Base-by-base conservation (phyloP, 768 basidiomycete species). In the Rhodosporidiobolus odoratus region DNA sequence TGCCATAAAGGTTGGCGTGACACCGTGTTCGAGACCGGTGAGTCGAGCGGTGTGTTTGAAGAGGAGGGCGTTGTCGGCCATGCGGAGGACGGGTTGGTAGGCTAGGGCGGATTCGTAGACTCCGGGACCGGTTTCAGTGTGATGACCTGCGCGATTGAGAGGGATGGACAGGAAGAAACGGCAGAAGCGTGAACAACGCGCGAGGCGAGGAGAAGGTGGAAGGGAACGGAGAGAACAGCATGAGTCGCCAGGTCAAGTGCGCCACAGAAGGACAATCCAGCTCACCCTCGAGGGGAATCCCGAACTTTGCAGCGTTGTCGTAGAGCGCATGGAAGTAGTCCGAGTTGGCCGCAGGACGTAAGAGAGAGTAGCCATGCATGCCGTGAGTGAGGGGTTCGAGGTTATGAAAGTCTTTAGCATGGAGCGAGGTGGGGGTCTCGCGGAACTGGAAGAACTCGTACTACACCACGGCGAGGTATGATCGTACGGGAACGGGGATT, bases 31-130 rank as follows among this genome's bases (percentile, higher is more conserved):
- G 85, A 96, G 90, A 0, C 95, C 95, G 3, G 95, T 81, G 68
- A 91, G 91, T 83, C 97, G 97, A 4, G 91, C 90, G 21, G 90
- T 79, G 74, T 88, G 90, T 79, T 99, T 99, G 85, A 91, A 99
- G 57, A 99, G 81, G 62, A 88, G 84, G 0, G 94, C 93, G 77
- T 92, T 93, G 77, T 95, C 92, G 1, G 90, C 92, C 86, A 94
- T 92, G 59, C 88, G 83, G 40, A 85, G 75, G 1, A 89, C 90
- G 3, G 84, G 84, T 1, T 88, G 90, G 76, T 95, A 94, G 12
- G 91, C 87, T 45, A 95, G 82, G 0, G 92, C 92, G 10, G 91
- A 92, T 79, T 78, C 64, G 62, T 66, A 78, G 5, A 77, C 76
- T 17, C 76, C 77, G 5, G 76, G 76, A 0, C 92, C 92, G 2